Conservation (phyloP, 352 stramenopile species). For the Detonula confervacea region DNA sequence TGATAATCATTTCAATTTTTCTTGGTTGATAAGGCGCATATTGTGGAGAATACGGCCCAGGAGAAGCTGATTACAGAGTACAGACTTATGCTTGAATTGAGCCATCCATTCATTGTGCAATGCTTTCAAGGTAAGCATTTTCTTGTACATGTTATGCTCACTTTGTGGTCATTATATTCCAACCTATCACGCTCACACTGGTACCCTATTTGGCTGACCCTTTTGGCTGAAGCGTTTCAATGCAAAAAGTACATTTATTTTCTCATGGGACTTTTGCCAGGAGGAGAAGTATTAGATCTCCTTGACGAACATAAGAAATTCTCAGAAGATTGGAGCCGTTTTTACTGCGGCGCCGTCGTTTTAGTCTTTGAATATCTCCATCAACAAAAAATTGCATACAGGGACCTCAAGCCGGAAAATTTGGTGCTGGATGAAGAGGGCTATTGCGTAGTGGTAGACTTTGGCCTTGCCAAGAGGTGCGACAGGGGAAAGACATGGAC, state of each 20-base stretch:
- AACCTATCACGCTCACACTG: too few relatives aligned
- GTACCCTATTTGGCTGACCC: too few relatives aligned
- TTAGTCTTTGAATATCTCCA: conserved; percentile 90
- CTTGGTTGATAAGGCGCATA: too few relatives aligned
- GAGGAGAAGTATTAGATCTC: conserved; percentile 93
- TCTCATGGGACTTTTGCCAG: conserved; percentile 92
- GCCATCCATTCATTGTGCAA: conserved; percentile 94
- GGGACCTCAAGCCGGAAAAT: conserved; percentile 94
- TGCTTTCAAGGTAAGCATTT: too few relatives aligned
- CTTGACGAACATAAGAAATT: conserved; percentile 81
- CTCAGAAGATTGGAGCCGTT: conserved; percentile 82
- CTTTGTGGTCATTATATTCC: too few relatives aligned
- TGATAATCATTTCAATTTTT: too few relatives aligned
- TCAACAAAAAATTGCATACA: conserved; percentile 90
- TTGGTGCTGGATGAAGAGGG: conserved; percentile 92
- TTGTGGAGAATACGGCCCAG: conserved; percentile 91
- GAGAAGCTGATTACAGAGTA: conserved; percentile 94
- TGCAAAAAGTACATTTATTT: conserved; percentile 94
- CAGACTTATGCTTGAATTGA: conserved; percentile 90
- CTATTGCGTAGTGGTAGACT: conserved; percentile 92
- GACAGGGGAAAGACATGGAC: conserved; percentile 90
- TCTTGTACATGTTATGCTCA: conserved; percentile 89
- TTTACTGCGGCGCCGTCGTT: conserved; percentile 87
- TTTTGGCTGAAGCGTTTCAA: too few relatives aligned
- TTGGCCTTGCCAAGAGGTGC: conserved; percentile 91